Evolutionary conservation across 257 asterid species (phyloP), one percentile per base, ranked within the genome.

Genomic region (Plantago major): DNA sequence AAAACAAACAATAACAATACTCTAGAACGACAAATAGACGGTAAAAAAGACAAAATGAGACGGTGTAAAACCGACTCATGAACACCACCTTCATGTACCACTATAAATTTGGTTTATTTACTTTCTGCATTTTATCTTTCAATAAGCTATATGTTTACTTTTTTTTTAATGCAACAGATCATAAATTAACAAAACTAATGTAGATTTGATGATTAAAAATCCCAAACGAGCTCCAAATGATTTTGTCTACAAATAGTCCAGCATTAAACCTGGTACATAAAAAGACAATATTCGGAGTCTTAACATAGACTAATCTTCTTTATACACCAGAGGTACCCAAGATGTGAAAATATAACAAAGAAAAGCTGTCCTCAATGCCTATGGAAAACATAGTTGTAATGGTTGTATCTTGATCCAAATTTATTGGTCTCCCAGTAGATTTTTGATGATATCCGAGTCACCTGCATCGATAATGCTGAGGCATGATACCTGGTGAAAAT

Each of bases 401-500:
- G 30, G 12, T 19, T 53, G 38, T 19, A 37, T 26, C 42, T 11
- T 19, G 12, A 3, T 26, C 5, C 4, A 53, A 26, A 19, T 53
- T 19, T 26, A 40, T 37, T 1, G 46, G 22, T 55, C 61, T 30
- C 44, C 60, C 0, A 14, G 61, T 44, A 55, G 30, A 2, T 30
- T 28, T 42, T 55, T 55, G 61, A 55, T 55, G 61, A 55, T 55
- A 37, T 55, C 61, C 0, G 95, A 86, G 70, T 86, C 91, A 74
- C 95, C 91, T 68, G 88, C 87, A 52, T 86, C 95, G 6, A 83
- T 68, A 55, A 83, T 81, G 82, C 89, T 83, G 69, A 86, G 91
- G 80, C 91, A 86, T 53, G 87, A 83, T 1, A 86, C 95, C 8
- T 89, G 77, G 73, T 53, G 82, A 66, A 81, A 86, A 74, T 86